Evolutionary conservation across 345 rosid genomes (phyloP).

Genomic region (Ailanthus altissimus): DNA sequence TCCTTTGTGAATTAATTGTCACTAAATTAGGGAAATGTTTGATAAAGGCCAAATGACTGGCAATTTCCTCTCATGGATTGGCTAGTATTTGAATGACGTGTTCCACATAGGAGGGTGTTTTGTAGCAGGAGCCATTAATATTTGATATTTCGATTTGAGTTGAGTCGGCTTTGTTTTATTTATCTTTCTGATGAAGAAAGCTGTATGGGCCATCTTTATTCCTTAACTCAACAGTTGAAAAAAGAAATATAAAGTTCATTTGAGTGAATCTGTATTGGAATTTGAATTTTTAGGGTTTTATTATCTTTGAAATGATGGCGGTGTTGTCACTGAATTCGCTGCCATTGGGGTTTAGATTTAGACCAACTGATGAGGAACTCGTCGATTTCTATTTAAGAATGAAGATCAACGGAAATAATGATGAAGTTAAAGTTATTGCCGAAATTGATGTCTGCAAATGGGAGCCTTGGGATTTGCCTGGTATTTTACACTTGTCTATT

Average conservation of each 20-base stretch:
- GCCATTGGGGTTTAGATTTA: slow-evolving; percentile 85
- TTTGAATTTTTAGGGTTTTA: not conserved
- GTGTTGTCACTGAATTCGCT: slow-evolving; percentile 50
- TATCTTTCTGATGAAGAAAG: not conserved
- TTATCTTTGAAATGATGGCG: slow-evolving; percentile 33
- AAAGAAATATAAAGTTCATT: not conserved
- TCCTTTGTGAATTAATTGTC: no score
- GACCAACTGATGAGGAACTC: slow-evolving; percentile 87
- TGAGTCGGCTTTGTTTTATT: not conserved
- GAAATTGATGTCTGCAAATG: slow-evolving; percentile 86
- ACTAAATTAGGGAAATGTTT: no score
- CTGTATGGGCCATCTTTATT: not conserved
- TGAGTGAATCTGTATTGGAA: not conserved
- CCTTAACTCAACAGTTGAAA: no score
- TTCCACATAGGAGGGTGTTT: no score
- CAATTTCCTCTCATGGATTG: no score
- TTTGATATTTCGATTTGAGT: no score
- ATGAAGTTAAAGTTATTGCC: slow-evolving; percentile 58
- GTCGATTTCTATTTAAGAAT: slow-evolving; percentile 62
- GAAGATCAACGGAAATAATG: slow-evolving; percentile 72
- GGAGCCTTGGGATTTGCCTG: slow-evolving; percentile 99
- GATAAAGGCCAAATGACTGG: no score
- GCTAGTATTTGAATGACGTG: no score
- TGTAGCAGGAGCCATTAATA: no score
- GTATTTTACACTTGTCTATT: slow-evolving; percentile 31